Conservation (phyloP, 2,329 filamentous ascomycete species). For the Cladophialophora carrionii region DNA sequence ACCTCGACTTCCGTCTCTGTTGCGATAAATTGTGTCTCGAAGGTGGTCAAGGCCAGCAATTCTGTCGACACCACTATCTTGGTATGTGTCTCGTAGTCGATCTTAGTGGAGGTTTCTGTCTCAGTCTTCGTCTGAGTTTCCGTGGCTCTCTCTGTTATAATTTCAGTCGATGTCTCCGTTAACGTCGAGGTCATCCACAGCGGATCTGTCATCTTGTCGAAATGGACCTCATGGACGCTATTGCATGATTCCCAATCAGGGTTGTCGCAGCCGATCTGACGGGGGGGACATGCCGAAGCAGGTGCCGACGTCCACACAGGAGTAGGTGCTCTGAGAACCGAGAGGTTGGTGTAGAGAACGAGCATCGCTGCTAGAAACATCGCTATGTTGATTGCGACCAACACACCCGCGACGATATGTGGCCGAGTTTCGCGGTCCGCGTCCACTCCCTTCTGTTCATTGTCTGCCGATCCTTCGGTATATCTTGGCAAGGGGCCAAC, state of each 20-base stretch:
- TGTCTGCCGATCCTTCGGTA: not conserved
- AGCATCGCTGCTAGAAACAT: not conserved
- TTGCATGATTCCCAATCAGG: not conserved
- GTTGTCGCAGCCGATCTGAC: not conserved
- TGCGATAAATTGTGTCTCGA: not conserved
- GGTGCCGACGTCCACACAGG: not conserved
- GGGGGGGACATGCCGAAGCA: not conserved
- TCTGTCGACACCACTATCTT: not conserved
- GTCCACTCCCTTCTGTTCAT: not conserved
- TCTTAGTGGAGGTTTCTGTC: not conserved
- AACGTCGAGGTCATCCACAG: not conserved
- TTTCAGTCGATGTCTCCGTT: not conserved
- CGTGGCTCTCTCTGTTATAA: not conserved
- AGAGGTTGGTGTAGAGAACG: not conserved
- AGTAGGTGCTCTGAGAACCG: not conserved
- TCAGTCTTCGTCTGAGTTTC: not conserved
- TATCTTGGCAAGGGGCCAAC: not conserved
- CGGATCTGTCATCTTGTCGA: not conserved
- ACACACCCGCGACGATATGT: not conserved
- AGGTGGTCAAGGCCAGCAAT: not conserved
- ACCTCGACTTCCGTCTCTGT: too few species aligned
- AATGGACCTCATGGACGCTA: not conserved
- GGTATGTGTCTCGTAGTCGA: conserved; percentile 2
- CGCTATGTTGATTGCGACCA: not conserved
- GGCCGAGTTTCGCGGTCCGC: not conserved